Base-by-base conservation (phyloP, 225 moss, liverwort and hornwort genomes). In the Physcomitrium patens region DNA sequence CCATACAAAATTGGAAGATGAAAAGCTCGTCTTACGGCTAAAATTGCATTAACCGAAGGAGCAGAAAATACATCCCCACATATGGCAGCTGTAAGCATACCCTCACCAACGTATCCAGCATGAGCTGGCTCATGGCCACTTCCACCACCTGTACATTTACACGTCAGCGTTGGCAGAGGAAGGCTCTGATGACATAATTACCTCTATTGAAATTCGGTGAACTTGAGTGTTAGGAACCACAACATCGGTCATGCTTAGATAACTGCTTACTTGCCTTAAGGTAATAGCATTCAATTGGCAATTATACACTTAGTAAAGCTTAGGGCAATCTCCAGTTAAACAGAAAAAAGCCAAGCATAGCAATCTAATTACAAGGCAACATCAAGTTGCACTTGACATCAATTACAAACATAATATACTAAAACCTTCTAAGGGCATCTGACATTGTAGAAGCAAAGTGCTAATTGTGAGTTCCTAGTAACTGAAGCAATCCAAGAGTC, bases 121-220 rank as follows among this genome's bases (percentile, higher is more conserved):
- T 99, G 94, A 77, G 97, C 93, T 70, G 97, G 97, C 84, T 99
- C 97, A 79, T 99, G 94, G 61, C 97, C 97, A 83, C 97, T 99
- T 83, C 97, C 97, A 60, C 97, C 97, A 65, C 97, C 97, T 99
- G 77, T 71, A 81, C 60, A 85, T 23, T 16, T 60, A 75, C 51
- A 46, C 58, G 17, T 62, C 75, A 78, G 57, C n/a, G 49, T 72
- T 75, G 47, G 75, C 75, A 67, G 67, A 68, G 53, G 20, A 45
- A 68, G 52, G 31, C 18, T 78, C 71, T 53, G 19, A 46, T 12
- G 24, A 57, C 12, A 51, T 51, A 62, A 63, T 31, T 58, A 63
- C 67, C 31, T 37, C 62, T 51, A 71, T 24, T 44, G 22, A 44
- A 49, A 61, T 12, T 16, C 15, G 45, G 24, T 19, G 68, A 63